Evolutionary conservation across 345 rosid species (phyloP), one percentile per base, ranked within the genome.

Genomic region (Zanthoxylum bungeanum): DNA sequence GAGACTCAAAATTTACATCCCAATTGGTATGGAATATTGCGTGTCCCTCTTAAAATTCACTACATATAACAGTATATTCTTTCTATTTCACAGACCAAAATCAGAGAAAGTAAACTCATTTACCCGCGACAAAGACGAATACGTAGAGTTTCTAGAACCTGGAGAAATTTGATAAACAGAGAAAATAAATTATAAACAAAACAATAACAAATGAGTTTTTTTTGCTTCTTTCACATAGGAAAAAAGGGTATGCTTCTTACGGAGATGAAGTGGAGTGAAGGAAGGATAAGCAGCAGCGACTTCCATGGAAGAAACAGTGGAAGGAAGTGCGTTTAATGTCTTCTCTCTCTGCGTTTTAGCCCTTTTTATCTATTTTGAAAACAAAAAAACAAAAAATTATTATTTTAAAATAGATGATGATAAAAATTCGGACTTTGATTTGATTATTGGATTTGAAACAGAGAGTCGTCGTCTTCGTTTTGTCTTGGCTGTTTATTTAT

Each of bases 51-150:
- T 14, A 14, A 17, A 44, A 1, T 44, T 14, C 49, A 14, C 49
- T n/a, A n/a, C 49, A 44, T 44, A 44, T 14, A 6, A 44, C 19
- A 44, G 49, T 44, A 16, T 9, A 52, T 10, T 52, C 28, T 51
- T 51, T 22, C 57, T 24, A 4, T 24, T 28, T 1, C 30, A 28
- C 30, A 12, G 9, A 28, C 4, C 17, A 2, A 16, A 4, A 27
- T 27, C 19, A 56, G 2, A 11, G 7, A 11, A 55, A 27, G 12
- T 4, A 57, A 25, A 36, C 21, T 9, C 2, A 70, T 21, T 30
- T 80, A 91, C 97, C 85, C 57, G 81, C 75, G 66, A 59, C 30
- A 78, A 76, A 62, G 81, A 73, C 64, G 75, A 77, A 65, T 53
- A 40, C 34, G 72, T 78, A 30, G 75, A 73, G 73, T 59, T 78